phyloP scores from a whole-genome alignment of 192 early-diverging fungal species.

The Rhizophagus clarus region DNA sequence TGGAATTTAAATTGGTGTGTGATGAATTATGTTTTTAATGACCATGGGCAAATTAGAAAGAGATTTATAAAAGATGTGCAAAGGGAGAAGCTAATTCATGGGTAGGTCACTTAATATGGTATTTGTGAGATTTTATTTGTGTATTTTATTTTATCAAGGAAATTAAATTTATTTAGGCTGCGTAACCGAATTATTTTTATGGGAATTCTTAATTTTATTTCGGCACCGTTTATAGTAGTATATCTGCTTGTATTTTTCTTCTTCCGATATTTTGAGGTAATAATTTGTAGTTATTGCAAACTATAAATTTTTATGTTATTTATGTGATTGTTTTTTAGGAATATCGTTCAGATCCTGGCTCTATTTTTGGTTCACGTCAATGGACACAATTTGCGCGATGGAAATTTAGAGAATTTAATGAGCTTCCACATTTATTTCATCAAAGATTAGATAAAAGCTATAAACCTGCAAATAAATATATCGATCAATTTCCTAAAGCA shows the following conservation, averaged over 20 bases:
- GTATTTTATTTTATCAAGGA: conserved; percentile 26
- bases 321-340: conserved; percentile 52
- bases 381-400: conserved; percentile 88
- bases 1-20: conserved; percentile 92
- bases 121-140: conserved; percentile 22
- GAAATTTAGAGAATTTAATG: conserved; percentile 98
- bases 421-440: conserved; percentile 89
- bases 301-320: background rate
- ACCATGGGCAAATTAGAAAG: conserved; percentile 78
- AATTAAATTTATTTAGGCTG: conserved; percentile 46
- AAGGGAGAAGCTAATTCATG: conserved; percentile 59
- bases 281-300: conserved; percentile 25
- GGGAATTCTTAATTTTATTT: conserved; percentile 82
- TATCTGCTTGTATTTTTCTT: conserved; percentile 84
- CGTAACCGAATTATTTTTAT: conserved; percentile 83
- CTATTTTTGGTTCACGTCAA: conserved; percentile 68
- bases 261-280: conserved; percentile 89
- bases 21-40: conserved; percentile 87
- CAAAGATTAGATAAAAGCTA: conserved; percentile 74
- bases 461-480: conserved; percentile 76
- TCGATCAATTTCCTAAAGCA: conserved; percentile 89
- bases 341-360: conserved; percentile 78
- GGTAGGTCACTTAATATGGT: conserved; percentile 45
- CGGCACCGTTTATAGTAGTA: conserved; percentile 85
- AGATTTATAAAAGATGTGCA: conserved; percentile 77